These are phyloP conservation scores for Viridothelium virens DNA, from an alignment of 495 filamentous ascomycete species.

Conservation along the genomic window DNA sequence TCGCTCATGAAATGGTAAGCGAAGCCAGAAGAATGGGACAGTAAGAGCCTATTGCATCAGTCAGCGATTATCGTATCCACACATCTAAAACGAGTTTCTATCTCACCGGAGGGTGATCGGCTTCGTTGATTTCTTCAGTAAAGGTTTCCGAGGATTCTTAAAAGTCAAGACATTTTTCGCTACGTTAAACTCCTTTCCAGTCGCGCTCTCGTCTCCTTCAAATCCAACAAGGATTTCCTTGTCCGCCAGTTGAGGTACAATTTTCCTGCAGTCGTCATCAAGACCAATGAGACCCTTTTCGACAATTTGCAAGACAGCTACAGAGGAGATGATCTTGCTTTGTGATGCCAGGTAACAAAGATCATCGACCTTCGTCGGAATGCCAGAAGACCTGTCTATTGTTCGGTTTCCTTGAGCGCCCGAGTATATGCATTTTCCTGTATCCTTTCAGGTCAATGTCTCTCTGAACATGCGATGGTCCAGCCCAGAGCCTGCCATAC, in stretches of 20 bases:
- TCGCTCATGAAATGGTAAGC: slow-evolving; percentile 15
- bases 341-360: slow-evolving; percentile 28
- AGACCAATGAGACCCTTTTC: slow-evolving; percentile 30
- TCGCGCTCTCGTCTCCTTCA: slow-evolving; percentile 15
- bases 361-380: slow-evolving; percentile 24
- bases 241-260: slow-evolving; percentile 28
- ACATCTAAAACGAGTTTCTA: not conserved
- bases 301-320: slow-evolving; percentile 31
- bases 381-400: slow-evolving; percentile 14
- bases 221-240: slow-evolving; percentile 26
- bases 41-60: slow-evolving; percentile 16
- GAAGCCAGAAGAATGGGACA: slow-evolving; percentile 24
- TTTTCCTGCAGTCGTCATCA: slow-evolving; percentile 28
- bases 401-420: slow-evolving; percentile 3
- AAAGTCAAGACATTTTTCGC: not conserved
- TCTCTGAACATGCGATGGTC: not conserved
- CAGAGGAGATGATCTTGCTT: slow-evolving; percentile 32
- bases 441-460: not conserved
- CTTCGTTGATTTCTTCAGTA: slow-evolving; percentile 16
- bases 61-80: not conserved
- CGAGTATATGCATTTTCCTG: not conserved
- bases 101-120: slow-evolving; percentile 22
- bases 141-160: slow-evolving; percentile 14
- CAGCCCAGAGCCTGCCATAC: not conserved
- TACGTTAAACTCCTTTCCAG: not conserved